Evolutionary conservation across 345 rosid species (phyloP).

Genomic region (Murraya paniculata): DNA sequence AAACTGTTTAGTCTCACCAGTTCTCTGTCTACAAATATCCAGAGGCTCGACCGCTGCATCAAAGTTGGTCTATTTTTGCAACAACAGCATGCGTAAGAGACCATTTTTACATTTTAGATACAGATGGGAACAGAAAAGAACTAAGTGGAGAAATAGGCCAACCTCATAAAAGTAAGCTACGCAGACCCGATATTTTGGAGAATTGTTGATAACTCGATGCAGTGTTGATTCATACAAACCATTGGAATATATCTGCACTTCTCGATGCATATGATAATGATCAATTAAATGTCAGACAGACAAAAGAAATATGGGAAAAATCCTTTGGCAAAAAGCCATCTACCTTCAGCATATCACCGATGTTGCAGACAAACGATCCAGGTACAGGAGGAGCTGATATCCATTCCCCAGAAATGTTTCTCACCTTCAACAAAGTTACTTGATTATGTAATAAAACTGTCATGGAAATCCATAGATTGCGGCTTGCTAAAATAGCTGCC

Average conservation of each 20-base stretch:
- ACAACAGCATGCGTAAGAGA: slow-evolving; percentile 1
- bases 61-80: slow-evolving; percentile 51
- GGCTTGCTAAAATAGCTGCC: not conserved
- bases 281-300: not conserved
- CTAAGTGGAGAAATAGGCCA: not conserved
- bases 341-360: slow-evolving; percentile 95
- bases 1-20: slow-evolving; percentile 46
- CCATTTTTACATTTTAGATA: not conserved
- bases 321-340: not conserved
- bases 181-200: slow-evolving; percentile 56
- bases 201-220: slow-evolving; percentile 64
- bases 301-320: not conserved
- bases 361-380: slow-evolving; percentile 86
- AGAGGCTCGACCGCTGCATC: slow-evolving; percentile 74
- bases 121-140: not conserved
- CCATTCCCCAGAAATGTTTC: slow-evolving; percentile 78
- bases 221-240: slow-evolving; percentile 81
- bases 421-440: slow-evolving; percentile 48
- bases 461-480: too few relatives aligned
- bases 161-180: slow-evolving; percentile 87
- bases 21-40: slow-evolving; percentile 51
- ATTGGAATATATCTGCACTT: slow-evolving; percentile 69
- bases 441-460: not conserved
- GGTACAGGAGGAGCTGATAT: slow-evolving; percentile 81
- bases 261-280: not conserved